Percentiles rank a stretch among this genome's conserved stretches.
These are phyloP conservation scores for Apiotrichum veenhuisii DNA, from an alignment of 1,284 basidiomycete species.

Conservation along the genomic window DNA sequence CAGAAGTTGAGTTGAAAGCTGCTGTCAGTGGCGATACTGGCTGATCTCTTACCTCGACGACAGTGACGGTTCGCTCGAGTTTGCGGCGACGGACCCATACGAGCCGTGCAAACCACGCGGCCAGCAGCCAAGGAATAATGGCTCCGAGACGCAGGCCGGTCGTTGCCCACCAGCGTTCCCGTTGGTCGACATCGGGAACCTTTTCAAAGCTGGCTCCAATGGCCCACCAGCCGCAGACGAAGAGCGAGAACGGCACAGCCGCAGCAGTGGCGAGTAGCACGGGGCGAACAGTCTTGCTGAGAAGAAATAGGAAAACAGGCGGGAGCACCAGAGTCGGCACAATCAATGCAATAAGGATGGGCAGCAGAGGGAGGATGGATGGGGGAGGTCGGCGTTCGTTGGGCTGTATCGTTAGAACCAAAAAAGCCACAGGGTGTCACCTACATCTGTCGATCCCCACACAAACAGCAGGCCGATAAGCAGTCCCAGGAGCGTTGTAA, in stretches of 20 bases:
- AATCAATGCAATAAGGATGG: constrained; percentile 73
- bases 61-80: constrained; percentile 58
- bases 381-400: constrained; percentile 16
- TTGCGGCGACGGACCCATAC: constrained; percentile 63
- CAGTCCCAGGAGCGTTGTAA: constrained; percentile 37
- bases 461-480: constrained; percentile 45
- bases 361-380: constrained; percentile 70
- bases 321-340: constrained; percentile 67
- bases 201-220: constrained; percentile 87
- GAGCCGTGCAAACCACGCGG: constrained; percentile 66
- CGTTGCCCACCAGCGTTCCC: constrained; percentile 65
- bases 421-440: not conserved
- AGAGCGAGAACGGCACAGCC: constrained; percentile 72
- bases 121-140: constrained; percentile 66
- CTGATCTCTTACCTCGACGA: constrained; percentile 58
- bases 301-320: constrained; percentile 69
- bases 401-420: constrained; percentile 5
- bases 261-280: constrained; percentile 75
- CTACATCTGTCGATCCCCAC: constrained; percentile 48
- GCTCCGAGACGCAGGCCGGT: constrained; percentile 70
- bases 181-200: constrained; percentile 62
- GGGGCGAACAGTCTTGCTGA: constrained; percentile 73
- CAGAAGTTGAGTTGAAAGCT: constrained; percentile 71
- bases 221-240: constrained; percentile 78
- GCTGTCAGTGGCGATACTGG: constrained; percentile 6